Base-by-base conservation (phyloP, 768 basidiomycete species). In the Lactarius pseudohatsudake region DNA sequence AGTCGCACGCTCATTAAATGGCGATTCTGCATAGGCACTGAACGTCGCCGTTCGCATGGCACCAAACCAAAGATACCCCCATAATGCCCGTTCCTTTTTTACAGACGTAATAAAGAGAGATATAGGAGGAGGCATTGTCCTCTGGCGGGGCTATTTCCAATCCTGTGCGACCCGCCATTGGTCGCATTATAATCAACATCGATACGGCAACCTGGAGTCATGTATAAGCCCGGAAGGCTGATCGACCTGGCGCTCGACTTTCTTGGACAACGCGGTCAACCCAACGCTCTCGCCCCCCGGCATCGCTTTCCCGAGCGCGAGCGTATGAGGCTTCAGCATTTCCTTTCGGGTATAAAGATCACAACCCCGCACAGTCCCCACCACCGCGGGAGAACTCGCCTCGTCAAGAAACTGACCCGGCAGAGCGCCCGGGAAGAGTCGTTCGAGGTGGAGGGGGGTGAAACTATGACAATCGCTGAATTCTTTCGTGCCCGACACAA, bases 131-230 rank as follows among this genome's bases (percentile, higher is more conserved):
- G 91, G 92, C 0, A 79, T 93, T 2, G 81, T 85, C 15, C 80
- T 91, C 0, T 90, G 90, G 90, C 81, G 90, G 2, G 91, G 91
- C 0, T 91, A 89, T 64, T 92, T 92, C 74, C 91, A 93, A 73
- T 89, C 88, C 0, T n/a, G 81, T 91, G 13, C 81, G 91, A 20
- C 90, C 91, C 0, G 83, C 84, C 0, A 80, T 86, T 13, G 84
- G 84, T 0, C 77, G 77, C 0, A 81, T 93, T 69, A 73, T 91
- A 32, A 78, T 92, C 68, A 93, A 92, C 64, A 80, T 93, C 68
- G 91, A 93, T 69, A 89, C 90, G 40, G 84, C 86, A 0, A 90
- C 90, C 90, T 0, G 91, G 86, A 0, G 82, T 85, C 30, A 90
- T 93, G 87, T 92, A 88, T 73, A 84, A 84, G 68, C 76, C 82